Conservation (phyloP, 805 yeast genomes). For the Candida cerambycidarum region DNA sequence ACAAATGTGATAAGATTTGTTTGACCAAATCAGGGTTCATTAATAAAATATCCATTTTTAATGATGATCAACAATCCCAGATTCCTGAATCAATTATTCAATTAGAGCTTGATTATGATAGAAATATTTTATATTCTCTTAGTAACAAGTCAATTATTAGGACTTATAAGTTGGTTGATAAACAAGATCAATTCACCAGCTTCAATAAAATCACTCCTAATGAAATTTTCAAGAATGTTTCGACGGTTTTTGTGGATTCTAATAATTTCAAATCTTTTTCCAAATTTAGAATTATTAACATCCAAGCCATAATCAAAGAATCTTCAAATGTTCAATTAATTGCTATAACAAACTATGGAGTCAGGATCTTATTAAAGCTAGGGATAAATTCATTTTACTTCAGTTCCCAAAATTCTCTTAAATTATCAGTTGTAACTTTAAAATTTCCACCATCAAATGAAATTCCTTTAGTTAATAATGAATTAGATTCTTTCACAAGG, state of each 20-base stretch:
- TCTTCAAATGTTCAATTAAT: constrained; percentile 69
- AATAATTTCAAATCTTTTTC: constrained; percentile 50
- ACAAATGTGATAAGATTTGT: constrained; percentile 80
- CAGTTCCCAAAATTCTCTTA: constrained; percentile 19
- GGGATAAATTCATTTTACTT: constrained; percentile 35
- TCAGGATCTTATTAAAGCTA: constrained; percentile 62
- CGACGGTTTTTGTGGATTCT: constrained; percentile 55
- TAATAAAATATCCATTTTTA: constrained; percentile 26
- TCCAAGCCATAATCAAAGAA: constrained; percentile 63
- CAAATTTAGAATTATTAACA: constrained; percentile 58
- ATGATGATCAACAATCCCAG: constrained; percentile 10
- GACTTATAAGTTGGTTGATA: constrained; percentile 61
- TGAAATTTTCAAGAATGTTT: constrained; percentile 47
- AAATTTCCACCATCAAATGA: constrained; percentile 66
- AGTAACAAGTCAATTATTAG: constrained; percentile 81
- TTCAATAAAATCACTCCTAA: constrained; percentile 42
- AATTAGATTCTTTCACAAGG: constrained; percentile 42
- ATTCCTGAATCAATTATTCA: constrained; percentile 61
- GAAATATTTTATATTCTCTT: constrained; percentile 76
- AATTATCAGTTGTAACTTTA: constrained; percentile 44
- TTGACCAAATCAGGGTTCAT: constrained; percentile 61
- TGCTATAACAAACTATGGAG: constrained; percentile 82
- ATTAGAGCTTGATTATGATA: constrained; percentile 70
- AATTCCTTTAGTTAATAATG: constrained; percentile 39
- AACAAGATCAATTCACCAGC: constrained; percentile 39